Evolutionary conservation across 495 filamentous ascomycete species (phyloP).

Genomic region (Xylaria telfairii): DNA sequence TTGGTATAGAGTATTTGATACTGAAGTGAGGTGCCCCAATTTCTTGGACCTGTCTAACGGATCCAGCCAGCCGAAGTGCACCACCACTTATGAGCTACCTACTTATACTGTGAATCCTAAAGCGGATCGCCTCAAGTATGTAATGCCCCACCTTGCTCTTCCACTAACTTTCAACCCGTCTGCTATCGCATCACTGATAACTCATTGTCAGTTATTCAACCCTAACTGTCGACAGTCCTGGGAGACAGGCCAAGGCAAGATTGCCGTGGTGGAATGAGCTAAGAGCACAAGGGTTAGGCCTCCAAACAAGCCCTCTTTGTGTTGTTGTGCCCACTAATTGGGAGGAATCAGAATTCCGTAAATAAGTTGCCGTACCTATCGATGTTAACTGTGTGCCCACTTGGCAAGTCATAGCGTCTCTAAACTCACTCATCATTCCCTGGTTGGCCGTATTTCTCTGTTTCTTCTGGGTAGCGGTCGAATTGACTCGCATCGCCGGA

Average conservation of each 20-base stretch:
- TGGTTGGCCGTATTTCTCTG: constrained; percentile 80
- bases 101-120: not conserved
- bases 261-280: not conserved
- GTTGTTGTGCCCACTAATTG: constrained; percentile 4
- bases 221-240: not conserved
- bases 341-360: constrained; percentile 66
- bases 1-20: constrained; percentile 19
- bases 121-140: not conserved
- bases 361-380: constrained; percentile 73
- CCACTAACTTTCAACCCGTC: not conserved
- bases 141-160: not conserved
- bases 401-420: constrained; percentile 9
- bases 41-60: constrained; percentile 4
- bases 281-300: not conserved
- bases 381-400: constrained; percentile 25
- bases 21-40: constrained; percentile 10
- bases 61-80: not conserved
- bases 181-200: not conserved
- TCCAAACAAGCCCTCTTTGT: not conserved
- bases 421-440: constrained; percentile 82
- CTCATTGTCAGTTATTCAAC: not conserved
- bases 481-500: constrained; percentile 97
- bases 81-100: not conserved
- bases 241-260: not conserved
- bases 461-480: constrained; percentile 96